Conservation (phyloP, 2,329 filamentous ascomycete genomes). For the Penicillium sclerotiorum region DNA sequence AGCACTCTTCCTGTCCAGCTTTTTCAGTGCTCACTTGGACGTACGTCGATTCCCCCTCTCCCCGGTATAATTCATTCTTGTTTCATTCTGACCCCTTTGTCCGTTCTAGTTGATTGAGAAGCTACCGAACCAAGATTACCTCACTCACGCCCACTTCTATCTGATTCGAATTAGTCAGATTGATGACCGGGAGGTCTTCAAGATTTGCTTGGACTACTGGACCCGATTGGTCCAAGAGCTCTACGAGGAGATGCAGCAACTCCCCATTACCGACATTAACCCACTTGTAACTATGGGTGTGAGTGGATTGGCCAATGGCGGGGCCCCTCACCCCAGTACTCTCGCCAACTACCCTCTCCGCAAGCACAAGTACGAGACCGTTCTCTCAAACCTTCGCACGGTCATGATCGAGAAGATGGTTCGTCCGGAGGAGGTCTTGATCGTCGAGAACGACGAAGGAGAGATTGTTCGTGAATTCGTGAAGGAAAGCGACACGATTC, state of each 20-base stretch:
- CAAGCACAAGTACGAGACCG: conserved; percentile 97
- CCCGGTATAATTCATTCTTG: not conserved
- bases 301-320: conserved; percentile 71
- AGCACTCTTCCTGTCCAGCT: conserved; percentile 93
- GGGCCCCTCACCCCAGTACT: conserved; percentile 81
- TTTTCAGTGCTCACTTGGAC: conserved; percentile 89
- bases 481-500: conserved; percentile 98
- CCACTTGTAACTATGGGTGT: conserved; percentile 80
- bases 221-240: conserved; percentile 96
- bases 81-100: not conserved
- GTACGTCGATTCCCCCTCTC: conserved; percentile 51
- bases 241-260: conserved; percentile 97
- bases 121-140: conserved; percentile 89
- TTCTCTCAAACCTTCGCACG: conserved; percentile 87
- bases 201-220: conserved; percentile 99
- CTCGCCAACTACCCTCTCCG: conserved; percentile 88
- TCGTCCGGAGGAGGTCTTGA: conserved; percentile 91
- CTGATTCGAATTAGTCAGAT: conserved; percentile 98
- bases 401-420: conserved; percentile 99
- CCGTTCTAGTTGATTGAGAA: conserved; percentile 81
- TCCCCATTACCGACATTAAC: conserved; percentile 91
- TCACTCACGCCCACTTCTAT: conserved; percentile 96
- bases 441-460: conserved; percentile 99
- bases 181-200: conserved; percentile 98
- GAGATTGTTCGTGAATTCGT: conserved; percentile 99